Conservation (phyloP, 169 alveolate species). For the Plasmodium relictum region DNA sequence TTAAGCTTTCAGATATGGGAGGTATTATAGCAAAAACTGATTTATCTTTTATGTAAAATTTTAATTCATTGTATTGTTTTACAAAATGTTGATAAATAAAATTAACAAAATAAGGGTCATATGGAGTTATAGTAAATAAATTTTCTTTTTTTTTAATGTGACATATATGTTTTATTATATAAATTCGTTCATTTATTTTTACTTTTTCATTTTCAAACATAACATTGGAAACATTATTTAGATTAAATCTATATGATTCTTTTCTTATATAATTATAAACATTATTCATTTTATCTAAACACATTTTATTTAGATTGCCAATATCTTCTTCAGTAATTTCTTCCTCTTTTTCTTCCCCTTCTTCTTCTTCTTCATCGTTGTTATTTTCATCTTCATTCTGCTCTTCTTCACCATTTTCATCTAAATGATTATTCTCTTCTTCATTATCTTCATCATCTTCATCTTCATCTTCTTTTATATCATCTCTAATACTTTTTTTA, state of each 20-base stretch:
- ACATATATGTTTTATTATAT: conserved; percentile 39
- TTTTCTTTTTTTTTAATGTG: conserved; percentile 54
- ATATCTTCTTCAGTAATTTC: conserved; percentile 49
- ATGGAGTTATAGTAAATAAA: conserved; percentile 51
- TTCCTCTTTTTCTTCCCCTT: conserved; percentile 3
- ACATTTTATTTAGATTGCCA: conserved; percentile 2
- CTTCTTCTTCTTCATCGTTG: conserved; percentile 2
- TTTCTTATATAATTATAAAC: conserved; percentile 35
- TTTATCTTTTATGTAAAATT: conserved; percentile 54
- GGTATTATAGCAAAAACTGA: conserved; percentile 58
- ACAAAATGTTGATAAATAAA: conserved; percentile 48
- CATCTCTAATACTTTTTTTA: conserved; percentile 6
- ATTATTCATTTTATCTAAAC: conserved; percentile 45
- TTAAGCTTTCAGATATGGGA: conserved; percentile 56
- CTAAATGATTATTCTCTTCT: neutral
- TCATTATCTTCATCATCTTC: neutral
- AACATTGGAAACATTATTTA: conserved; percentile 39
- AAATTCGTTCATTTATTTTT: conserved; percentile 41
- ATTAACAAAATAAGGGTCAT: conserved; percentile 61
- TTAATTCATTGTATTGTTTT: conserved; percentile 37
- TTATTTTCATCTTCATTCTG: neutral
- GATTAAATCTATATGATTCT: conserved; percentile 67
- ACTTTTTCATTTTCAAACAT: conserved; percentile 61
- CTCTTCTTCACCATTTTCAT: conserved; percentile 5
- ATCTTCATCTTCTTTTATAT: neutral